Base-by-base conservation (phyloP, 352 stramenopile genomes). In the Pythium scleroteichum region DNA sequence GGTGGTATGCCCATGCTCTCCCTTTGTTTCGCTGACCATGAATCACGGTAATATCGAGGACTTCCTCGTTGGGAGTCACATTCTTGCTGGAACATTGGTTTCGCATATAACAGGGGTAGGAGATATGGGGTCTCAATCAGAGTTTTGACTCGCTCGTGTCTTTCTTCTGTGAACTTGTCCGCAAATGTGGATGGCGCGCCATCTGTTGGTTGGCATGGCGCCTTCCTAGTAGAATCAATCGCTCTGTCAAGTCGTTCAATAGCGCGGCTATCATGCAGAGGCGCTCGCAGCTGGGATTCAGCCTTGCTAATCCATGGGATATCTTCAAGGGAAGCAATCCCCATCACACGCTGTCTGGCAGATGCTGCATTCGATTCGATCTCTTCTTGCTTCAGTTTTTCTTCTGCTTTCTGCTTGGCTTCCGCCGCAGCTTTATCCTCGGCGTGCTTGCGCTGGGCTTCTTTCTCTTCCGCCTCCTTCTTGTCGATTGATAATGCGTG, bases 271-370 rank as follows among this genome's bases (percentile, higher is more conserved):
- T 68, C 40, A 10, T 22, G 33, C 9, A 53, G 2, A 13, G 39
- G 27, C 2, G 58, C 7, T 4, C 44, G 50, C 5, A 82, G 41
- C 23, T 50, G 55, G 0, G 45, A 22, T 4, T 71, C 69, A 44
- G 69, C 64, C 16, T 82, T 62, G 2, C 5, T 17, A 0, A 70
- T 22, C 74, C 76, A 88, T 6, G 66, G 58, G 8, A 88, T 33
- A 4, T 88, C 70, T 2, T 85, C 65, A 8, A 87, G 33, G 0
- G 72, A 83, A 0, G 75, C 69, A 1, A 84, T 35, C 1, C 79
- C 79, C 76, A 88, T 84, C 12, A 88, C 79, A 6, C 76, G 66
- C 19, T 68, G 64, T 13, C 66, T 59, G 0, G 79, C 76, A 19
- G 53, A 65, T 29, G 68, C 69, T 6, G 79, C 72, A 46, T 81